Conservation (phyloP, 2,329 filamentous ascomycete species). For the Cercospora brassicicola region DNA sequence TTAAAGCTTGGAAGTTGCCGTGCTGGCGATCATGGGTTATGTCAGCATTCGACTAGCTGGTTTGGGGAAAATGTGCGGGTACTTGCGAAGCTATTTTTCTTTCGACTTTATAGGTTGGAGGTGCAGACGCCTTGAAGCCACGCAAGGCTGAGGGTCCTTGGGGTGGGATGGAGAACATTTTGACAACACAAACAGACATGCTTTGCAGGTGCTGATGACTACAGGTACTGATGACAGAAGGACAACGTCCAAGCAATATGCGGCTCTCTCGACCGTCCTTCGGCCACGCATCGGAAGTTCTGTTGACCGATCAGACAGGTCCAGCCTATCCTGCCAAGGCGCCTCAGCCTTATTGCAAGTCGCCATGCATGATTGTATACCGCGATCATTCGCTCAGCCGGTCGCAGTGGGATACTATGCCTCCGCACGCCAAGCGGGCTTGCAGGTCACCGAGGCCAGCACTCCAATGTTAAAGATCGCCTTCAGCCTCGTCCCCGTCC, state of each 20-base stretch:
- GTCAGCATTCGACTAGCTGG: neutral
- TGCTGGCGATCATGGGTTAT: neutral
- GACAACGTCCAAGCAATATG: too few species aligned
- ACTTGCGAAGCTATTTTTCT: neutral
- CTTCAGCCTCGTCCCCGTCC: neutral
- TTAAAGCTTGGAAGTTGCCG: neutral
- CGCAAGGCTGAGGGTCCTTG: too few species aligned
- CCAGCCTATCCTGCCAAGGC: neutral
- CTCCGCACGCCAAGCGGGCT: neutral
- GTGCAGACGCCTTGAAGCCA: neutral
- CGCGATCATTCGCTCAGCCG: neutral
- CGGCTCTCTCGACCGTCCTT: too few species aligned
- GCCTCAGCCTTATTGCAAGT: neutral
- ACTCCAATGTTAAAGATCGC: neutral
- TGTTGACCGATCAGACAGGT: too few species aligned
- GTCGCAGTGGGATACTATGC: neutral
- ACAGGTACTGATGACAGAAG: too few species aligned
- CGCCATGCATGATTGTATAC: neutral
- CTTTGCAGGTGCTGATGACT: too few species aligned
- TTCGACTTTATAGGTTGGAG: neutral
- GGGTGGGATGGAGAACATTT: too few species aligned
- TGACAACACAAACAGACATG: too few species aligned
- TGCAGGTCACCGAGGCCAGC: neutral
- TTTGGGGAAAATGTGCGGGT: neutral
- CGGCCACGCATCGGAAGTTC: too few species aligned